phyloP scores from a whole-genome alignment of 176 grass and related monocot species.

The Aegilops tauschii region DNA sequence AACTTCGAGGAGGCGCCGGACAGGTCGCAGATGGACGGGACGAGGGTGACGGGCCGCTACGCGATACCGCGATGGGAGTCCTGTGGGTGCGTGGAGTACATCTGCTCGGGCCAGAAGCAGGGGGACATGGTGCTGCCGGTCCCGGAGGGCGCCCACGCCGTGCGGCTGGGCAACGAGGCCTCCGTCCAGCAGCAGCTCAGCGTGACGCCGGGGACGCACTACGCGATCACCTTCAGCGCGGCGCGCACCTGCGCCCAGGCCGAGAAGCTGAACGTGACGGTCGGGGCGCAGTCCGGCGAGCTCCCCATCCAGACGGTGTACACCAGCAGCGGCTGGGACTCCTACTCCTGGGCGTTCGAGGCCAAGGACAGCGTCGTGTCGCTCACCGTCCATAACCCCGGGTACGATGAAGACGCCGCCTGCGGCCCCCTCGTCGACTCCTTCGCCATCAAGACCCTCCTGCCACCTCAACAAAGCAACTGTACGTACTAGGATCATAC shows the following conservation, averaged over 20 bases:
- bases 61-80: slow-evolving; percentile 56
- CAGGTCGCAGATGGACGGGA: slow-evolving; percentile 34
- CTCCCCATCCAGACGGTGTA: slow-evolving; percentile 64
- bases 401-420: slow-evolving; percentile 36
- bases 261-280: slow-evolving; percentile 52
- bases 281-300: slow-evolving; percentile 32
- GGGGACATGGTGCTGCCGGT: slow-evolving; percentile 61
- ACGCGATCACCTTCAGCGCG: slow-evolving; percentile 65
- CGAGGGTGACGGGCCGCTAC: slow-evolving; percentile 31
- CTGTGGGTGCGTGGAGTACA: slow-evolving; percentile 50
- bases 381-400: slow-evolving; percentile 51
- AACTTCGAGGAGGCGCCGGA: slow-evolving; percentile 54
- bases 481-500: slow-evolving; percentile 15
- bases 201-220: slow-evolving; percentile 34
- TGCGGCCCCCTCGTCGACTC: slow-evolving; percentile 57
- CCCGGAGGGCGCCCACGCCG: slow-evolving; percentile 54
- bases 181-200: slow-evolving; percentile 44
- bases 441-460: slow-evolving; percentile 33
- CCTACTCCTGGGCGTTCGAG: slow-evolving; percentile 59
- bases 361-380: not conserved
- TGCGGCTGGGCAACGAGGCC: slow-evolving; percentile 60
- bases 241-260: slow-evolving; percentile 65
- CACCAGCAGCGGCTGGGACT: slow-evolving; percentile 63
- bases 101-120: slow-evolving; percentile 45
- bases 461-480: slow-evolving; percentile 13